phyloP scores from a whole-genome alignment of 352 stramenopile genomes.

The Pythium volutum region DNA sequence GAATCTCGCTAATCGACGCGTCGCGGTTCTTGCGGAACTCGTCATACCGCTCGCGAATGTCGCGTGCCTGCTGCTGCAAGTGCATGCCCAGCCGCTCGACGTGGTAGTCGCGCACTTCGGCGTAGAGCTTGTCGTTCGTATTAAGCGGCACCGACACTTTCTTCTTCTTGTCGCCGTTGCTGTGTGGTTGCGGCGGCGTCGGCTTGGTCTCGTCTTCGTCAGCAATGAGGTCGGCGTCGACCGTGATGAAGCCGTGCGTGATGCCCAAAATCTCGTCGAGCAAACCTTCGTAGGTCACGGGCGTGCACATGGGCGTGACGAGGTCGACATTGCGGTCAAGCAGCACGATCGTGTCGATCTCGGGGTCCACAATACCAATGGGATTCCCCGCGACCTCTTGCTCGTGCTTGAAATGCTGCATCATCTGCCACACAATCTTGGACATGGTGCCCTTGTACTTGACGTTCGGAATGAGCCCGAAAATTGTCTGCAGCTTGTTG shows the following conservation, averaged over 20 bases:
- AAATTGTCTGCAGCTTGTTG: conserved; percentile 92
- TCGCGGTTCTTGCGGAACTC: conserved; percentile 95
- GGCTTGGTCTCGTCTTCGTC: conserved; percentile 51
- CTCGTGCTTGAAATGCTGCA: conserved; percentile 91
- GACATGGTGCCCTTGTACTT: conserved; percentile 92
- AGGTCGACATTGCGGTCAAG: conserved; percentile 95
- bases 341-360: conserved; percentile 94
- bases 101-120: conserved; percentile 95
- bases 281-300: conserved; percentile 96
- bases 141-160: conserved; percentile 93
- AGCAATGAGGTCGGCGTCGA: conserved; percentile 71
- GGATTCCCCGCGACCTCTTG: conserved; percentile 79
- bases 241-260: conserved; percentile 85
- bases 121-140: conserved; percentile 95
- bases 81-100: conserved; percentile 96
- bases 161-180: conserved; percentile 51
- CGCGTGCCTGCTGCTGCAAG: conserved; percentile 94
- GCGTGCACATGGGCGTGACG: conserved; percentile 94
- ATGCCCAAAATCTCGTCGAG: conserved; percentile 96
- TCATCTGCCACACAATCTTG: conserved; percentile 91
- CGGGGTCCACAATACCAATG: conserved; percentile 72
- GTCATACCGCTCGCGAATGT: conserved; percentile 93
- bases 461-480: conserved; percentile 91
- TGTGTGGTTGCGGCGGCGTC: conserved; percentile 19
- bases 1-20: conserved; percentile 96